These are phyloP conservation scores for Aureobasidium musti DNA, from an alignment of 2,329 filamentous ascomycete genomes.

Conservation along the genomic window DNA sequence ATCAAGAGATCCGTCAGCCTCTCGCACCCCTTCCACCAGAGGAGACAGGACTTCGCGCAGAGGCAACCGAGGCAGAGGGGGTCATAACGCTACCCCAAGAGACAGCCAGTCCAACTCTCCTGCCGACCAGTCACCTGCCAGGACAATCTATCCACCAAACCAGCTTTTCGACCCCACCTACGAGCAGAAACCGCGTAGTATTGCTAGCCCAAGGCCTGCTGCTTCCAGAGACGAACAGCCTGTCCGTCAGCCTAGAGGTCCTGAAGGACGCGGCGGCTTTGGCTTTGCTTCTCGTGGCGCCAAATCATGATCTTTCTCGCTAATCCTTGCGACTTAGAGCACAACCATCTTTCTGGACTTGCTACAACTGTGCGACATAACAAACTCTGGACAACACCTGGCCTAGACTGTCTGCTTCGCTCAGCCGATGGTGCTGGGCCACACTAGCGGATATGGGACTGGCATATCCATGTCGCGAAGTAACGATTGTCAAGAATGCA, in stretches of 20 bases:
- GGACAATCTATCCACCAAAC: slow-evolving; percentile 38
- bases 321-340: neutral
- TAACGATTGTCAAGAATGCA: neutral
- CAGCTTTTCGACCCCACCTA: slow-evolving; percentile 80
- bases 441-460: neutral
- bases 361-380: neutral
- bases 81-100: slow-evolving; percentile 39
- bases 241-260: slow-evolving; percentile 73
- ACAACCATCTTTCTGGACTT: neutral
- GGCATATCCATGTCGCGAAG: neutral
- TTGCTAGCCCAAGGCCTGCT: slow-evolving; percentile 47
- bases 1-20: slow-evolving; percentile 35
- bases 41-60: slow-evolving; percentile 33
- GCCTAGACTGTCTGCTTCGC: neutral
- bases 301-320: neutral
- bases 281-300: slow-evolving; percentile 59
- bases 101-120: slow-evolving; percentile 42
- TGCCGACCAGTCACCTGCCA: slow-evolving; percentile 43
- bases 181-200: slow-evolving; percentile 60
- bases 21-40: slow-evolving; percentile 31
- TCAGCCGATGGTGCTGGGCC: neutral
- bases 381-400: neutral
- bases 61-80: slow-evolving; percentile 39
- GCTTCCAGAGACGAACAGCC: slow-evolving; percentile 66
- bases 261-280: slow-evolving; percentile 78